Evolutionary conservation across 1,284 basidiomycete species (phyloP).

Genomic region (Chalciporus sp.): DNA sequence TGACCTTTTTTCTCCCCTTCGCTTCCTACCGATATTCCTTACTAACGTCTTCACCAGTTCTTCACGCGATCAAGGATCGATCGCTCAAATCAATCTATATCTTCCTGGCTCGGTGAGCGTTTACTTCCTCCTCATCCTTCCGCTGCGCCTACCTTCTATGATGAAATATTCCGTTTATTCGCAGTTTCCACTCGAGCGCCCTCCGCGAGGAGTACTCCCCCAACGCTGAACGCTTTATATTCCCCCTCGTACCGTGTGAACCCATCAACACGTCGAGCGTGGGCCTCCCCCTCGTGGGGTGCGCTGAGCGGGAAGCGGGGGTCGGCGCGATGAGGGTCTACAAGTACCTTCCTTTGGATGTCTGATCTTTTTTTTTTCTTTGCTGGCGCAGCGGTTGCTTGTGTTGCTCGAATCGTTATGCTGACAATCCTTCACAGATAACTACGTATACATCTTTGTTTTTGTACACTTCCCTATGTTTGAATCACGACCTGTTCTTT

Average conservation of each 20-base stretch:
- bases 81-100: neutral
- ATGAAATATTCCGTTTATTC: conserved; percentile 72
- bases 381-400: conserved; percentile 24
- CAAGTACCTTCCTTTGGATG: conserved; percentile 74
- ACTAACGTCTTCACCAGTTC: conserved; percentile 12
- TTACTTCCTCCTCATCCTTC: neutral
- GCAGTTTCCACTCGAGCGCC: conserved; percentile 78
- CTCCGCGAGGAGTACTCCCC: conserved; percentile 67
- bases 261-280: conserved; percentile 60
- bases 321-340: conserved; percentile 58
- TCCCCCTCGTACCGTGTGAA: conserved; percentile 60
- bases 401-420: neutral
- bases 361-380: conserved; percentile 48
- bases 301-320: conserved; percentile 67
- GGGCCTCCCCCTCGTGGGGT: conserved; percentile 56
- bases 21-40: neutral
- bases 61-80: neutral
- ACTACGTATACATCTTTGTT: neutral
- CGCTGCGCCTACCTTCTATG: conserved; percentile 36
- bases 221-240: conserved; percentile 62
- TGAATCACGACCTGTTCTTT: neutral
- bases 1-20: conserved; percentile 41
- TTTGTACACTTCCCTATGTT: neutral
- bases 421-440: conserved; percentile 16
- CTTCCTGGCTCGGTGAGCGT: conserved; percentile 30